Base-by-base conservation (phyloP, 192 early-diverging fungal species). In the Powellomyces hirtus region DNA sequence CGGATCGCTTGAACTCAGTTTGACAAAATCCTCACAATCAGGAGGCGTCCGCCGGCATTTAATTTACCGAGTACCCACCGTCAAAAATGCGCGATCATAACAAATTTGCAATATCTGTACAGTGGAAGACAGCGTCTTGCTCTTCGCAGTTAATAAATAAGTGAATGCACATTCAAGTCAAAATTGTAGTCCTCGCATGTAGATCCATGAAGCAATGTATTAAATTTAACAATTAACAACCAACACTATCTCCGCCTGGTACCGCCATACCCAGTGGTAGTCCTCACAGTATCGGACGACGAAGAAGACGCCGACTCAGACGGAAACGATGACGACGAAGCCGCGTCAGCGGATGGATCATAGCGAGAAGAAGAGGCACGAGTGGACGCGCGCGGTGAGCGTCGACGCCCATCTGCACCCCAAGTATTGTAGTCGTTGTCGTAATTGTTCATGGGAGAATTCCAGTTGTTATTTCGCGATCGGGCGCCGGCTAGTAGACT, bases 211-310 rank as follows among this genome's bases (percentile, higher is more conserved):
- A n/a, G n/a, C n/a, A n/a, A n/a, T n/a, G n/a, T n/a, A n/a, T n/a
- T n/a, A n/a, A n/a, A n/a, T n/a, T n/a, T n/a, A n/a, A n/a, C n/a
- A n/a, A n/a, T n/a, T n/a, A n/a, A n/a, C n/a, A n/a, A n/a, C n/a
- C n/a, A n/a, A n/a, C n/a, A 42, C 56, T 58, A 72, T 0, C 71
- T 62, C 26, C 71, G 51, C 31, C 34, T 53, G 11, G 71, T 67
- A 10, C 63, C 62, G 0, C 71, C 71, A 66, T 38, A 72, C 38
- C 71, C 71, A 18, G 30, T 34, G 27, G 63, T 55, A 8, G 71
- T 72, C 1, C 71, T 29, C 51, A 62, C 62, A 20, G 30, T 61
- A n/a, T 56, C 55, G 1, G 18, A 22, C 24, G 63, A 13, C 6
- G 63, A 57, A 11, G 71, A 66, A 20, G 63, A 67, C 27, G 61